Conservation (phyloP, 2,329 filamentous ascomycete species). For the Epichloe amarillans region DNA sequence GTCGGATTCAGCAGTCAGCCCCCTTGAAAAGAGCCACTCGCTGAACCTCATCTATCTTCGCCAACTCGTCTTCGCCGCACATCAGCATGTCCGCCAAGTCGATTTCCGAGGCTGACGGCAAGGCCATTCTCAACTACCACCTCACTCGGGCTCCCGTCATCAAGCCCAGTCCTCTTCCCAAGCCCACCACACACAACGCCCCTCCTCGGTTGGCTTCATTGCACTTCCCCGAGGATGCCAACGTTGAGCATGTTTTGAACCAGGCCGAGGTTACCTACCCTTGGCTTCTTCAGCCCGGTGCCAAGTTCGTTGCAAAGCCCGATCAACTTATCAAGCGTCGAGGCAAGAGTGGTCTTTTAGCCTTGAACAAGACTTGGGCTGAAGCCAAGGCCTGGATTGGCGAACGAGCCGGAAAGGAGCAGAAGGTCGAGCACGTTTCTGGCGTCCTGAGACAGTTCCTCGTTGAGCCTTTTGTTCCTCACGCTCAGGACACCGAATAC, state of each 20-base stretch:
- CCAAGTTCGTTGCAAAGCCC: slow-evolving; percentile 97
- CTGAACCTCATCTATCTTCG: neutral
- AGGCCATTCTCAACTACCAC: slow-evolving; percentile 99
- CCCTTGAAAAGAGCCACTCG: neutral
- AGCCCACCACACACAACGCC: slow-evolving; percentile 77
- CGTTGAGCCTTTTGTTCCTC: slow-evolving; percentile 95
- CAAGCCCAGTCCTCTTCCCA: slow-evolving; percentile 89
- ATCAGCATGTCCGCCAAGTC: slow-evolving; percentile 57
- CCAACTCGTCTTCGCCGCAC: slow-evolving; percentile 13
- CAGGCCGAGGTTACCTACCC: slow-evolving; percentile 95
- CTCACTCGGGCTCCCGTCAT: slow-evolving; percentile 94
- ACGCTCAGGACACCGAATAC: slow-evolving; percentile 91
- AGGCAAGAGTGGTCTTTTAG: slow-evolving; percentile 95
- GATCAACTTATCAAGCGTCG: slow-evolving; percentile 99
- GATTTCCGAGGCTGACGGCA: slow-evolving; percentile 97
- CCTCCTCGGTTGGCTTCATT: slow-evolving; percentile 82
- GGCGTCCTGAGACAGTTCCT: slow-evolving; percentile 90
- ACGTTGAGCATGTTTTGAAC: slow-evolving; percentile 73
- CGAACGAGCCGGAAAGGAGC: slow-evolving; percentile 77
- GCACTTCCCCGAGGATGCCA: slow-evolving; percentile 81
- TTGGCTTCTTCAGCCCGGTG: slow-evolving; percentile 71
- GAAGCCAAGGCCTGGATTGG: slow-evolving; percentile 92
- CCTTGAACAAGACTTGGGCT: slow-evolving; percentile 92
- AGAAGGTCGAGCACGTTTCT: slow-evolving; percentile 83
- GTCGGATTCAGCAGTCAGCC: neutral